phyloP scores from a whole-genome alignment of 495 filamentous ascomycete genomes.

The Geoglossum glabrum region DNA sequence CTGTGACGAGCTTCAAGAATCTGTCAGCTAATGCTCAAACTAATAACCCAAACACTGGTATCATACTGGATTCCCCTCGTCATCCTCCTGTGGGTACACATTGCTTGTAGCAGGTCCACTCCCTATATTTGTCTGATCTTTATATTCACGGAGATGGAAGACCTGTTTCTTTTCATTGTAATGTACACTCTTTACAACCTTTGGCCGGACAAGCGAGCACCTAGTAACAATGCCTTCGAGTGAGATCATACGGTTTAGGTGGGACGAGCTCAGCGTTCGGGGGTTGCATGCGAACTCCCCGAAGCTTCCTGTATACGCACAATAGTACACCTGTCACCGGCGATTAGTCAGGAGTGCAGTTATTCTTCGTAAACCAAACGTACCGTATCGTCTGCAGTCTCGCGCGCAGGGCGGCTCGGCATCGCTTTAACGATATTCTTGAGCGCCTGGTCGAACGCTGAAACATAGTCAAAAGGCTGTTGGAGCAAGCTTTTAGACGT shows the following conservation, averaged over 20 bases:
- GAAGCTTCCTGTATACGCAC: slow-evolving; percentile 85
- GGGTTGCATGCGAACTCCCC: slow-evolving; percentile 91
- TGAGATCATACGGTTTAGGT: slow-evolving; percentile 90
- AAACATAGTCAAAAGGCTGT: slow-evolving; percentile 67
- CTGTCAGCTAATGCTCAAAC: slow-evolving; percentile 6
- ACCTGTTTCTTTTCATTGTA: slow-evolving; percentile 69
- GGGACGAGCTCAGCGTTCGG: slow-evolving; percentile 66
- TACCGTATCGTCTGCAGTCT: slow-evolving; percentile 42
- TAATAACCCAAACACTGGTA: not conserved
- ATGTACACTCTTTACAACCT: slow-evolving; percentile 94
- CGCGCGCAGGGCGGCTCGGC: slow-evolving; percentile 37
- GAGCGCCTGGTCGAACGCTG: slow-evolving; percentile 74
- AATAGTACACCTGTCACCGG: slow-evolving; percentile 53
- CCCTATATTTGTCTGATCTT: slow-evolving; percentile 88
- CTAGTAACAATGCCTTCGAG: slow-evolving; percentile 96
- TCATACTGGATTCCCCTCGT: slow-evolving; percentile 47
- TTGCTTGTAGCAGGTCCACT: slow-evolving; percentile 69
- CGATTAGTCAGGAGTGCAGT: not conserved
- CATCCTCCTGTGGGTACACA: slow-evolving; percentile 90
- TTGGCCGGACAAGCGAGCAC: slow-evolving; percentile 85
- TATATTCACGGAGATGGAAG: slow-evolving; percentile 71
- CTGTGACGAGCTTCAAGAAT: slow-evolving; percentile 46
- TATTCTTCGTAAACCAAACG: slow-evolving; percentile 5
- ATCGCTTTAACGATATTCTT: slow-evolving; percentile 70
- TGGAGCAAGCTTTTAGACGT: slow-evolving; percentile 39